Evolutionary conservation across 1,139 yeast genomes (phyloP).

Genomic region (Saccharomyces hybrid): DNA sequence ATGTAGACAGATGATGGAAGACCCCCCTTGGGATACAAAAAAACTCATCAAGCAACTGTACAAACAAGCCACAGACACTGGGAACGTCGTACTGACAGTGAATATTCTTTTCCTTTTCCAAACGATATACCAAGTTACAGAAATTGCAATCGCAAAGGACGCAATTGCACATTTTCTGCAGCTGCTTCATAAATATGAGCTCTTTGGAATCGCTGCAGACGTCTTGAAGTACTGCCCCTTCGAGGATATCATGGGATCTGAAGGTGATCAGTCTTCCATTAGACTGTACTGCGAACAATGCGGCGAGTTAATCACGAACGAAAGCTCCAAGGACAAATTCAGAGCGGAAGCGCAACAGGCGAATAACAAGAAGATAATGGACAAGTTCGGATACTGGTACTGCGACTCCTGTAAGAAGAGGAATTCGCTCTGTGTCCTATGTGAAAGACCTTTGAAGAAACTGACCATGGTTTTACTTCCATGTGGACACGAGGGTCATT

Average conservation of each 20-base stretch:
- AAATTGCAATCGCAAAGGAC: constrained; percentile 20
- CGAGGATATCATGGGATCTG: constrained; percentile 27
- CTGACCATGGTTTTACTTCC: constrained; percentile 53
- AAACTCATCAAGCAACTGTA: constrained; percentile 24
- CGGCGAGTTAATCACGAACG: constrained; percentile 57
- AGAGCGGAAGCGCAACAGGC: constrained; percentile 20
- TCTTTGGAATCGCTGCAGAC: constrained; percentile 30
- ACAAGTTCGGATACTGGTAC: constrained; percentile 66
- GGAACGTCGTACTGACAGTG: constrained; percentile 26
- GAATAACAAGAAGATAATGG: constrained; percentile 8
- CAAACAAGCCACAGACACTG: constrained; percentile 27
- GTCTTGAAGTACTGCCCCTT: constrained; percentile 29
- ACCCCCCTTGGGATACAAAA: constrained; percentile 29
- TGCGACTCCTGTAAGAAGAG: constrained; percentile 61
- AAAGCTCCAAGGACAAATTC: constrained; percentile 40
- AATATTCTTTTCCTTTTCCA: constrained; percentile 25
- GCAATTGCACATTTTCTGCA: constrained; percentile 28
- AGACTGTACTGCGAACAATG: constrained; percentile 67
- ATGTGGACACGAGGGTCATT: constrained; percentile 89
- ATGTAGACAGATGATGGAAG: not conserved
- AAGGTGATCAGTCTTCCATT: constrained; percentile 37
- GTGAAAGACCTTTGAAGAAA: constrained; percentile 73
- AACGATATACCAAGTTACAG: constrained; percentile 21
- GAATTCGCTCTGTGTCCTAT: constrained; percentile 68
- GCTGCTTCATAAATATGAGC: constrained; percentile 28